Evolutionary conservation across 805 yeast species (phyloP).

Genomic region (Pichia gijzeniarum): DNA sequence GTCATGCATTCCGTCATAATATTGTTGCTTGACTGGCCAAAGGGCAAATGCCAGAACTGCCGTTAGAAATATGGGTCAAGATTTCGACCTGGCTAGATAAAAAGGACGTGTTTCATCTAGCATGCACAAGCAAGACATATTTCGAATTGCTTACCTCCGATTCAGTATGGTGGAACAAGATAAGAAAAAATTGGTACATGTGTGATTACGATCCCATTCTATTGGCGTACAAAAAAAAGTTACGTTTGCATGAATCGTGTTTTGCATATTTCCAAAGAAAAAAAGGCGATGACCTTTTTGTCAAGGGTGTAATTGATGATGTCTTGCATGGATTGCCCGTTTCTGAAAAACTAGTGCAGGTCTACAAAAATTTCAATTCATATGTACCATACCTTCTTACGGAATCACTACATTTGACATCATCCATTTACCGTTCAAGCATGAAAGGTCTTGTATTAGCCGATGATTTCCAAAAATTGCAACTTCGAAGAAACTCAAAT

Average conservation of each 20-base stretch:
- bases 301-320: background rate
- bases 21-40: no score
- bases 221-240: background rate
- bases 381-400: conserved; percentile 19
- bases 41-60: conserved; percentile 8
- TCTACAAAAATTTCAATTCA: conserved; percentile 2
- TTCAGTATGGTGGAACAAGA: conserved; percentile 18
- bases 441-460: background rate
- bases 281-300: conserved; percentile 3
- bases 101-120: conserved; percentile 13
- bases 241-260: conserved; percentile 1
- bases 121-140: conserved; percentile 7
- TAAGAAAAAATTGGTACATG: conserved; percentile 5
- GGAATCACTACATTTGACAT: conserved; percentile 16
- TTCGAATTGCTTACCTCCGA: conserved; percentile 11
- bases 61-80: conserved; percentile 21
- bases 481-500: conserved; percentile 11
- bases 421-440: background rate
- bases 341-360: background rate
- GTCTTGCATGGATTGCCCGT: background rate
- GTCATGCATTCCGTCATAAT: no score
- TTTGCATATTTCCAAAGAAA: conserved; percentile 2
- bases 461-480: conserved; percentile 1
- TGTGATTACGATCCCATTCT: conserved; percentile 2
- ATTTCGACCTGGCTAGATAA: conserved; percentile 9